A percentile compares a stretch with the other conserved stretches of the same genome.
Conservation (phyloP, 2,329 filamentous ascomycete genomes). For the Calonectria hawksworthii region DNA sequence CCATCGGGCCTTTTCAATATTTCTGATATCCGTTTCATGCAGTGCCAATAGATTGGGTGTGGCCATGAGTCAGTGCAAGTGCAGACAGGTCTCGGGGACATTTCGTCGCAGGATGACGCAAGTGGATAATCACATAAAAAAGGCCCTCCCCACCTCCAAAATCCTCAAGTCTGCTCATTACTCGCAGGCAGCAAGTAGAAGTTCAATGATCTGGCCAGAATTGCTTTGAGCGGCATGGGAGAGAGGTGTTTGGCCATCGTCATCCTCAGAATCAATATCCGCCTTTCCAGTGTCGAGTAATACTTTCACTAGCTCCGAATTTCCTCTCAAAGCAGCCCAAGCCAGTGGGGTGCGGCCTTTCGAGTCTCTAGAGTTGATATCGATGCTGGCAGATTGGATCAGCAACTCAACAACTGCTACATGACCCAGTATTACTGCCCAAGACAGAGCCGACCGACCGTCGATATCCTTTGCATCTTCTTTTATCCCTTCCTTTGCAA, state of each 20-base stretch:
- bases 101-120: neutral
- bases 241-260: neutral
- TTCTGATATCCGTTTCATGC: neutral
- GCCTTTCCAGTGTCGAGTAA: neutral
- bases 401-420: neutral
- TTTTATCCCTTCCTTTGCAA: neutral
- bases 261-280: neutral
- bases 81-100: neutral
- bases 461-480: neutral
- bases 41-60: neutral
- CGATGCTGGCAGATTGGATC: neutral
- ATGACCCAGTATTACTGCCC: neutral
- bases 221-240: neutral
- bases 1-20: neutral
- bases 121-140: neutral
- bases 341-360: neutral
- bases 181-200: neutral
- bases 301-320: neutral
- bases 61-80: neutral
- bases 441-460: neutral
- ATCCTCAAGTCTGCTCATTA: neutral
- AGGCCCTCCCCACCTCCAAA: neutral
- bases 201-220: neutral
- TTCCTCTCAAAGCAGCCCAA: neutral
- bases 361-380: neutral